phyloP scores from a whole-genome alignment of 2,329 filamentous ascomycete species.

The Coleophoma cylindrospora region DNA sequence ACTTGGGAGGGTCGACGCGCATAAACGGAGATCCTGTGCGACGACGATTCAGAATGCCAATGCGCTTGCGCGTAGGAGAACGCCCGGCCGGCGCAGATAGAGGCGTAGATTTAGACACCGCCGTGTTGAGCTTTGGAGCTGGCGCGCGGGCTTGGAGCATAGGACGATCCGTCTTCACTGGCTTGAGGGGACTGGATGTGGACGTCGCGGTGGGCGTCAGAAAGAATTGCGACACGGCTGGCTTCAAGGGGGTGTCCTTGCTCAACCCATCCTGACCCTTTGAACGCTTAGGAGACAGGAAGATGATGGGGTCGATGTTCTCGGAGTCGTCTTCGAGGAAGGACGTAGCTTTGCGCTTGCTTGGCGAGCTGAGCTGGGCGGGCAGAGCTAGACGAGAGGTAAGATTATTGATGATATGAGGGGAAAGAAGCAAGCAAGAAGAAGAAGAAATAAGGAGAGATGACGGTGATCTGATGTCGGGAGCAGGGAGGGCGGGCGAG shows the following conservation, averaged over 20 bases:
- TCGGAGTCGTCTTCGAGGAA: constrained; percentile 48
- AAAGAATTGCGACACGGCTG: constrained; percentile 23
- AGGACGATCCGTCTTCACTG: constrained; percentile 22
- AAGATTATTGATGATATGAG: constrained; percentile 17
- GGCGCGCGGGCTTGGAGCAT: constrained; percentile 50
- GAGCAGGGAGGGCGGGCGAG: constrained; percentile 8
- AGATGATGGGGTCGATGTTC: constrained; percentile 55
- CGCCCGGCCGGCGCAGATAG: constrained; percentile 71
- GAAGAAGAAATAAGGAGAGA: no score
- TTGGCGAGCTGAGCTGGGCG: constrained; percentile 20
- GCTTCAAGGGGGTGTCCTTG: constrained; percentile 17
- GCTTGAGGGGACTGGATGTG: constrained; percentile 15
- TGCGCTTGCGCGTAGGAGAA: constrained; percentile 71
- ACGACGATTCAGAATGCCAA: constrained; percentile 64
- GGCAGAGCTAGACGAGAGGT: constrained; percentile 15
- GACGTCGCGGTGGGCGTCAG: constrained; percentile 27
- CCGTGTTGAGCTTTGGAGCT: constrained; percentile 37
- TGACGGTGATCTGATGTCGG: constrained; percentile 16
- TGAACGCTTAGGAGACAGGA: constrained; percentile 47
- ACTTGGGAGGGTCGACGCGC: constrained; percentile 67
- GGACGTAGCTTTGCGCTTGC: constrained; percentile 55
- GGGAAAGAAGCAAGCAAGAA: not conserved
- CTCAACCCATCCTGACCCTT: constrained; percentile 41
- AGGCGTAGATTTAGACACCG: constrained; percentile 43
- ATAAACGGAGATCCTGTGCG: constrained; percentile 57